Base-by-base conservation (phyloP, 495 filamentous ascomycete species). In the Bryoglossum gracile region DNA sequence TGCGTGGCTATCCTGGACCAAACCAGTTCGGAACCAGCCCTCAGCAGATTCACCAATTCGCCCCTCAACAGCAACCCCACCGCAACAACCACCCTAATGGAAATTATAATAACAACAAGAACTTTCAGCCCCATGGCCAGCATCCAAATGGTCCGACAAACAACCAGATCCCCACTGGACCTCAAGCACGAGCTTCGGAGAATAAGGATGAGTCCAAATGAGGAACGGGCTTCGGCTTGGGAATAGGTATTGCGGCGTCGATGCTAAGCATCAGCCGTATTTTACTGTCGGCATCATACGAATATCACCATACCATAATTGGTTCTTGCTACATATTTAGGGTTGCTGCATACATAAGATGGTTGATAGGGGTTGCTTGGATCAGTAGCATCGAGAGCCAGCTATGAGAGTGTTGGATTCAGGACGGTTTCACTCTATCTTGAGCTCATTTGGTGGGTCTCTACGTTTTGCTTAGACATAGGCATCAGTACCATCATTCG, bases 1-100 rank as follows among this genome's bases (percentile, higher is more conserved):
- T 76, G 18, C 74, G 76, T 54, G 76, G 80, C 38, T 84, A 82
- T 61, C 71, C 68, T 36, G 78, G 77, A 38, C 76, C 78, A 48
- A 80, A 80, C 44, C 83, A 78, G 55, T 77, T 72, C 32, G 77
- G 76, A 39, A 80, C 67, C 2, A 69, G 79, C 54, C 82, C 80
- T 16, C 81, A 83, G 54, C 80, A 82, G 57, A 65, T 70, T 52
- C 79, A 83, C 56, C 80, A 84, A 50, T 82, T 79, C 57, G 57
- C 50, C 19, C 80, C 78, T 8, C 76, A 76, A 34, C 76, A 83
- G 46, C 80, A 30, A 13, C n/a, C n/a, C n/a, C 26, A 79, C 32
- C 75, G 73, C 18, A 74, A 74, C 24, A 55, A 59, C 35, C 57
- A 60, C 22, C 51, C 38, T 21, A 58, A 55, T 42, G 58, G 54